Evolutionary conservation across 2,329 filamentous ascomycete species (phyloP).

Genomic region (Aspergillus nomiae): DNA sequence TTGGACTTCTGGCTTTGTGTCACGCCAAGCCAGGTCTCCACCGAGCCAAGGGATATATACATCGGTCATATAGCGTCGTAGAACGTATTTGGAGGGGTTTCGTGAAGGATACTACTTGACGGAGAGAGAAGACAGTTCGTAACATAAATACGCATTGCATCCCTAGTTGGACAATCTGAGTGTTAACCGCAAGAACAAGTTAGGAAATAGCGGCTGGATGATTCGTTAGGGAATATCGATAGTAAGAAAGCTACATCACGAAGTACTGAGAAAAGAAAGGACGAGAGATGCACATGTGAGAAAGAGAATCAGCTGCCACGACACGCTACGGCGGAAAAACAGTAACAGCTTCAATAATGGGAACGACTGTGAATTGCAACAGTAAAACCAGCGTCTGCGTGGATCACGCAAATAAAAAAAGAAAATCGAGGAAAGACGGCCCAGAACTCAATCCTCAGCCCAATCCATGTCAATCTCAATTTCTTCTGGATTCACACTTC

Average conservation of each 20-base stretch:
- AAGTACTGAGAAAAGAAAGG: background rate
- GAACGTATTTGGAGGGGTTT: background rate
- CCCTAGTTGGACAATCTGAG: no score
- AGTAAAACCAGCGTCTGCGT: no score
- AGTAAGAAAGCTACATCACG: background rate
- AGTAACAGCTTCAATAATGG: no score
- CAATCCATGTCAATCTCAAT: background rate
- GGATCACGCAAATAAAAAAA: no score
- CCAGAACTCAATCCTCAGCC: background rate
- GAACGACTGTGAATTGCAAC: no score
- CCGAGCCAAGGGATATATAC: background rate
- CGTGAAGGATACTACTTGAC: background rate
- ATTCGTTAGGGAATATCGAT: background rate
- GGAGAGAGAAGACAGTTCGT: background rate
- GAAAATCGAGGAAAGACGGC: no score
- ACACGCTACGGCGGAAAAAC: no score
- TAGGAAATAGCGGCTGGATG: background rate
- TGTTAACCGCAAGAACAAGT: background rate
- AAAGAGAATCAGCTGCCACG: no score
- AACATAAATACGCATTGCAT: background rate
- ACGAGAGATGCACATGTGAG: background rate
- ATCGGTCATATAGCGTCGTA: no score
- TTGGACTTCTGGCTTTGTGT: background rate
- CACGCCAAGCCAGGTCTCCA: background rate
- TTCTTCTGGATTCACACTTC: background rate